Percentiles rank a stretch among this genome's conserved stretches.
These are phyloP conservation scores for Cyclotella sp. DNA, from an alignment of 108 stramenopile species.

Conservation along the genomic window DNA sequence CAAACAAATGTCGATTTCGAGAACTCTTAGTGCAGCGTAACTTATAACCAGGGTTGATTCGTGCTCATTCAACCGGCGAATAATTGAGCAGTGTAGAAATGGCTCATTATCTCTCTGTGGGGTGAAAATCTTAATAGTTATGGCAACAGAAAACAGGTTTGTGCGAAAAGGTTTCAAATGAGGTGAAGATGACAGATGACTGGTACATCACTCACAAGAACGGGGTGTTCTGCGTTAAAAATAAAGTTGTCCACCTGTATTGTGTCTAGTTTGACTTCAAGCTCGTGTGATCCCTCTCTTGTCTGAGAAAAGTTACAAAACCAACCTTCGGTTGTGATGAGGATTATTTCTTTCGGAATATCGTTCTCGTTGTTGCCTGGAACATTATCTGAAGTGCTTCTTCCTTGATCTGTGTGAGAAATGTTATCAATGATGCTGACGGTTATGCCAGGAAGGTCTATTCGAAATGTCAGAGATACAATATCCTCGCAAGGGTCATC, in stretches of 20 bases:
- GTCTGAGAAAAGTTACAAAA: conserved; percentile 64
- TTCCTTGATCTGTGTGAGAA: conserved; percentile 37
- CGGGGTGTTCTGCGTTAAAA: conserved; percentile 70
- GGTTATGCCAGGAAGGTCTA: conserved; percentile 56
- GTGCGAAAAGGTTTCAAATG: not conserved
- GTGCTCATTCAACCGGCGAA: conserved; percentile 65
- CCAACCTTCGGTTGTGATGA: conserved; percentile 37
- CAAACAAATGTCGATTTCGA: conserved; percentile 70
- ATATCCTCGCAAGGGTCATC: conserved; percentile 57
- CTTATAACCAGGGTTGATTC: conserved; percentile 69
- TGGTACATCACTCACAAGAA: conserved; percentile 54
- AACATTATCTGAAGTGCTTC: conserved; percentile 7
- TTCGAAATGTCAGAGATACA: conserved; percentile 53
- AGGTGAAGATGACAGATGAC: not conserved
- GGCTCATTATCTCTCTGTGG: conserved; percentile 61
- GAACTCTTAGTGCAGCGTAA: conserved; percentile 76
- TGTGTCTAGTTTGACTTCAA: conserved; percentile 61
- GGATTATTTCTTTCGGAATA: conserved; percentile 61
- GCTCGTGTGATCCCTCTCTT: conserved; percentile 76
- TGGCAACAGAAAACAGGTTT: not conserved
- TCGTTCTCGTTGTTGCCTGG: not conserved
- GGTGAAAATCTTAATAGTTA: conserved; percentile 50
- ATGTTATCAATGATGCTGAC: conserved; percentile 78
- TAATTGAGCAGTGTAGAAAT: conserved; percentile 73
- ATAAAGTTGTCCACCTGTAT: conserved; percentile 86